Conservation (phyloP, 2,329 filamentous ascomycete genomes). For the Colletotrichum cereale region DNA sequence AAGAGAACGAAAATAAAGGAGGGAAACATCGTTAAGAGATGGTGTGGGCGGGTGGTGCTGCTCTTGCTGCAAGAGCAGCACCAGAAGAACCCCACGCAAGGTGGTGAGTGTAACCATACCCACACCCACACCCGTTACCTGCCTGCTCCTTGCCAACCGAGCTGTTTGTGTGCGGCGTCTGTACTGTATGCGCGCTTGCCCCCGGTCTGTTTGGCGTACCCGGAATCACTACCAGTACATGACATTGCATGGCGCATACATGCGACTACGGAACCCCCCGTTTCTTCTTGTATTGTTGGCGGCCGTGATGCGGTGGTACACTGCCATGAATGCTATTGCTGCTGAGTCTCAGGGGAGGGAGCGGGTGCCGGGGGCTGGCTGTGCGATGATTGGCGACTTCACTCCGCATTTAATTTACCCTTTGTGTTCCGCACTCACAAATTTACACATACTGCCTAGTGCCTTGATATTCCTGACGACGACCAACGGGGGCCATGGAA, state of each 20-base stretch:
- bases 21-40: conserved; percentile 6
- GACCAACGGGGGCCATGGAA: conserved; percentile 6
- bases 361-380: neutral
- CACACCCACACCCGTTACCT: neutral
- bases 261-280: conserved; percentile 15
- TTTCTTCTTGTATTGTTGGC: conserved; percentile 5
- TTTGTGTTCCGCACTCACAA: too few species aligned
- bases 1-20: neutral
- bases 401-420: neutral
- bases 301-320: neutral
- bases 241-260: conserved; percentile 23
- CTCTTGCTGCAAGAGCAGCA: neutral
- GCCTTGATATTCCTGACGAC: neutral
- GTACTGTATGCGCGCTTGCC: conserved; percentile 1
- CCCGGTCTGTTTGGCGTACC: neutral
- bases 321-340: neutral
- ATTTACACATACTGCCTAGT: neutral
- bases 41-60: conserved; percentile 1
- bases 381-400: neutral
- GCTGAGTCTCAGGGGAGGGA: neutral
- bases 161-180: neutral
- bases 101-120: neutral
- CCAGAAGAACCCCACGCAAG: conserved; percentile 14
- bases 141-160: neutral
- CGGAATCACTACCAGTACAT: conserved; percentile 8